phyloP scores from a whole-genome alignment of 2,329 filamentous ascomycete species.

The Xylariaceae sp. region DNA sequence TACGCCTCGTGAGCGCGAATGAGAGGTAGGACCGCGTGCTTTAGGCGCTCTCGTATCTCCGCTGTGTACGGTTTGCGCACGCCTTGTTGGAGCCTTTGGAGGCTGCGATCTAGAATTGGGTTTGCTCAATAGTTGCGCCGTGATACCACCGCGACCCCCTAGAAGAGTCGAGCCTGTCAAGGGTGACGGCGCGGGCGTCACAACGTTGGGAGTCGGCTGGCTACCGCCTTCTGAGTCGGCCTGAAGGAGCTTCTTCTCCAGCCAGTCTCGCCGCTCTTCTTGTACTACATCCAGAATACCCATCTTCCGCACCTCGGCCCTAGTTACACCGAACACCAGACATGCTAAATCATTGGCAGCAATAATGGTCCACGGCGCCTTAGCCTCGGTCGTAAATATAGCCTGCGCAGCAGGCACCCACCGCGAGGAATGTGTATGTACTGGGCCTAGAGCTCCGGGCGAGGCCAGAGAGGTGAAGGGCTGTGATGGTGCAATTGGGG shows the following conservation, averaged over 20 bases:
- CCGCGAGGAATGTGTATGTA: constrained; percentile 86
- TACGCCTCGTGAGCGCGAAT: constrained; percentile 79
- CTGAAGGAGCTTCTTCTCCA: constrained; percentile 76
- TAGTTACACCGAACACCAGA: constrained; percentile 98
- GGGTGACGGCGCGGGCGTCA: constrained; percentile 34
- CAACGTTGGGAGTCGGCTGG: constrained; percentile 36
- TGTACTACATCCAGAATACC: constrained; percentile 94
- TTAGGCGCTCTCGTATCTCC: constrained; percentile 54
- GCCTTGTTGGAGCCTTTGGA: constrained; percentile 52
- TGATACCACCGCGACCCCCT: constrained; percentile 71
- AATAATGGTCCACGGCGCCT: constrained; percentile 90
- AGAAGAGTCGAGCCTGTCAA: constrained; percentile 52
- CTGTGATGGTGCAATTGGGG: constrained; percentile 41
- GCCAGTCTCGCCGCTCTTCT: constrained; percentile 81
- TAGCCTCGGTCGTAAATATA: constrained; percentile 93
- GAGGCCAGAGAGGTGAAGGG: constrained; percentile 39
- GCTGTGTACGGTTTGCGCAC: constrained; percentile 62
- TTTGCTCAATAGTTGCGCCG: constrained; percentile 82
- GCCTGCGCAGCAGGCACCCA: constrained; percentile 91
- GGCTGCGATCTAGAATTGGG: constrained; percentile 57
- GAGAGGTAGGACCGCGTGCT: constrained; percentile 57
- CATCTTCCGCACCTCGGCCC: constrained; percentile 88
- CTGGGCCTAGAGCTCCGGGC: constrained; percentile 49
- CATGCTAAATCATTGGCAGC: constrained; percentile 96
- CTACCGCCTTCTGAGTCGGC: constrained; percentile 49